These are phyloP conservation scores for Krasilnikovozyma curviuscula DNA, from an alignment of 768 basidiomycete species.

Conservation along the genomic window DNA sequence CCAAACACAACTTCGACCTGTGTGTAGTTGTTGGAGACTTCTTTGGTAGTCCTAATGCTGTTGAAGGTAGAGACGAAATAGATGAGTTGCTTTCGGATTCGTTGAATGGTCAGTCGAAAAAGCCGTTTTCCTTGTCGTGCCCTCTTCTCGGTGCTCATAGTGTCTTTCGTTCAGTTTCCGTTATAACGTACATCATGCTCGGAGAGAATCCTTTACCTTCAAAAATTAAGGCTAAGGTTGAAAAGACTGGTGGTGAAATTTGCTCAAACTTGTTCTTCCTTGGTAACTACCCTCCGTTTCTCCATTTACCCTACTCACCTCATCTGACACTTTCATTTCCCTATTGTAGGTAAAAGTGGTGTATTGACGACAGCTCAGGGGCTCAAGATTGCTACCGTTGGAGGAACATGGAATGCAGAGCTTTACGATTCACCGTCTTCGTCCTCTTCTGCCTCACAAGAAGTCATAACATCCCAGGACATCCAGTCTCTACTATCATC, in stretches of 20 bases:
- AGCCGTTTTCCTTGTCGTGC: not conserved
- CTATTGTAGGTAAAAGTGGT: slow-evolving; percentile 52
- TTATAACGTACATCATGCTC: slow-evolving; percentile 85
- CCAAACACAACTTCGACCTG: slow-evolving; percentile 7
- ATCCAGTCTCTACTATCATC: slow-evolving; percentile 31
- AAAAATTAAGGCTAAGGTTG: slow-evolving; percentile 52
- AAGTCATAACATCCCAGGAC: slow-evolving; percentile 18
- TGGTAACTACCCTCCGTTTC: slow-evolving; percentile 38
- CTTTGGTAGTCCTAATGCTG: not conserved
- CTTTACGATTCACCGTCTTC: slow-evolving; percentile 17
- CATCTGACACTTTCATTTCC: not conserved
- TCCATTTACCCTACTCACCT: not conserved
- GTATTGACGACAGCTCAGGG: slow-evolving; percentile 59
- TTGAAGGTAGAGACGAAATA: not conserved
- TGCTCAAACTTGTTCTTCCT: slow-evolving; percentile 66
- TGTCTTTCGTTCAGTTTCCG: slow-evolving; percentile 38
- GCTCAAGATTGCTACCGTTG: slow-evolving; percentile 62
- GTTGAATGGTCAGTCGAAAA: slow-evolving; percentile 1
- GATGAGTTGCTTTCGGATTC: slow-evolving; percentile 2
- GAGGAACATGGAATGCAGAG: slow-evolving; percentile 49
- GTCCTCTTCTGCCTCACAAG: slow-evolving; percentile 9
- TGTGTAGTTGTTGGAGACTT: slow-evolving; percentile 8
- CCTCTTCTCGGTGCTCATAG: not conserved
- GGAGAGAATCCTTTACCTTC: slow-evolving; percentile 58
- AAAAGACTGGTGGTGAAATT: slow-evolving; percentile 56